A percentile compares a stretch with the other conserved stretches of the same genome.
Conservation (phyloP, 2,329 filamentous ascomycete genomes). For the Pseudocercospora pini-densiflorae region DNA sequence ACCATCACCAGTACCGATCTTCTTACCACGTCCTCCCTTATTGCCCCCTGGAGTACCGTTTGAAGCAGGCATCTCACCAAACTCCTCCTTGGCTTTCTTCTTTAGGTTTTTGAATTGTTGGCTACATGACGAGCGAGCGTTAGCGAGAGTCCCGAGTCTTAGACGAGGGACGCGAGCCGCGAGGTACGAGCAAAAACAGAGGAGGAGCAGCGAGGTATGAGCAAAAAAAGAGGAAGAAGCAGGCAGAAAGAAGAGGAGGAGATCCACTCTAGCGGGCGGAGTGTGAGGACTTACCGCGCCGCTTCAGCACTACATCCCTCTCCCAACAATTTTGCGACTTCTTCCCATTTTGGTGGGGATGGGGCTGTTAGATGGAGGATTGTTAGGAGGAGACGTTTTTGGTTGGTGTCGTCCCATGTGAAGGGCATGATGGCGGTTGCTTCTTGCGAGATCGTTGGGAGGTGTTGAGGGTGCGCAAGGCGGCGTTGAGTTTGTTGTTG, state of each 20-base stretch:
- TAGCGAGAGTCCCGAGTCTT: too few relatives aligned
- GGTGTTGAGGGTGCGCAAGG: neutral
- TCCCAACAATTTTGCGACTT: slow-evolving; percentile 13
- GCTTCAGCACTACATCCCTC: slow-evolving; percentile 13
- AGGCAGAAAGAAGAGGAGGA: too few relatives aligned
- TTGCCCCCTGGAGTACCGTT: neutral
- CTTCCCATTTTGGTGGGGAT: slow-evolving; percentile 24
- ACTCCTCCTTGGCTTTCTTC: slow-evolving; percentile 1
- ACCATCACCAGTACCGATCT: neutral
- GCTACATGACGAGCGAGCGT: neutral
- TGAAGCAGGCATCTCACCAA: neutral
- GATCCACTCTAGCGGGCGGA: too few relatives aligned
- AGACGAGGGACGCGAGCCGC: too few relatives aligned
- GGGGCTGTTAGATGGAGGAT: slow-evolving; percentile 18
- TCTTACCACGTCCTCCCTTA: neutral
- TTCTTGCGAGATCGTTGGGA: too few relatives aligned
- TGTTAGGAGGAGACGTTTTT: slow-evolving; percentile 19
- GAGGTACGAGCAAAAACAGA: too few relatives aligned
- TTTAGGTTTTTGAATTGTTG: slow-evolving; percentile 10
- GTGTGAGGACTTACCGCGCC: neutral
- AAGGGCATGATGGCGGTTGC: slow-evolving; percentile 16
- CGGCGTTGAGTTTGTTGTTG: neutral
- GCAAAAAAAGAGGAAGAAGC: too few relatives aligned
- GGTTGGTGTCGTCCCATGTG: slow-evolving; percentile 18
- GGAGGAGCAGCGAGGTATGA: too few relatives aligned